A percentile compares a stretch with the other conserved stretches of the same genome.
phyloP scores from a whole-genome alignment of 2,329 filamentous ascomycete genomes.

The Botrytis galanthina region DNA sequence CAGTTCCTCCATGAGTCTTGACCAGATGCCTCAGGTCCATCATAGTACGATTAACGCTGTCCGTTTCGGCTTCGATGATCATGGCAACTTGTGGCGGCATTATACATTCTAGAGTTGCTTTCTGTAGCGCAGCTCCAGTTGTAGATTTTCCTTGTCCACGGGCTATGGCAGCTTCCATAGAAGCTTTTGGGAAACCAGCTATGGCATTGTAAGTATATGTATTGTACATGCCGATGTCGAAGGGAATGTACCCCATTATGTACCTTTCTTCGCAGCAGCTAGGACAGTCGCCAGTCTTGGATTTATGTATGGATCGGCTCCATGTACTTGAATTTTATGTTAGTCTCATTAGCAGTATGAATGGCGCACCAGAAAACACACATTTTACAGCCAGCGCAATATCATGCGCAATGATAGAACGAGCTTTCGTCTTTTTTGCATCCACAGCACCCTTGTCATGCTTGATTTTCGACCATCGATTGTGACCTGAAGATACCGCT shows the following conservation, averaged over 20 bases:
- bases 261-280: slow-evolving; percentile 74
- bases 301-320: slow-evolving; percentile 71
- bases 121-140: slow-evolving; percentile 73
- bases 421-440: slow-evolving; percentile 70
- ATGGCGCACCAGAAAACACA: slow-evolving; percentile 41
- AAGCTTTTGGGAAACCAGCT: slow-evolving; percentile 77
- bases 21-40: slow-evolving; percentile 70
- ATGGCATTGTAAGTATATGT: slow-evolving; percentile 27
- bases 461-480: slow-evolving; percentile 93
- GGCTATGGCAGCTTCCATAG: slow-evolving; percentile 82
- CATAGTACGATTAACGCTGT: slow-evolving; percentile 71
- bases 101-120: slow-evolving; percentile 75
- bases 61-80: slow-evolving; percentile 82
- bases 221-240: slow-evolving; percentile 16
- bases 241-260: slow-evolving; percentile 33
- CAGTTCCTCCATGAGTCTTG: slow-evolving; percentile 67
- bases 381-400: slow-evolving; percentile 74
- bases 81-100: slow-evolving; percentile 69
- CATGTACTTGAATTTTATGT: slow-evolving; percentile 57
- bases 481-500: slow-evolving; percentile 66
- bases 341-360: slow-evolving; percentile 18
- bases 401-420: slow-evolving; percentile 66
- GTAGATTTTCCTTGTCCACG: slow-evolving; percentile 82
- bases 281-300: slow-evolving; percentile 72
- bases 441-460: slow-evolving; percentile 92